These are phyloP conservation scores for Eucalyptus guilfoylei DNA, from an alignment of 345 rosid genomes.

Conservation along the genomic window DNA sequence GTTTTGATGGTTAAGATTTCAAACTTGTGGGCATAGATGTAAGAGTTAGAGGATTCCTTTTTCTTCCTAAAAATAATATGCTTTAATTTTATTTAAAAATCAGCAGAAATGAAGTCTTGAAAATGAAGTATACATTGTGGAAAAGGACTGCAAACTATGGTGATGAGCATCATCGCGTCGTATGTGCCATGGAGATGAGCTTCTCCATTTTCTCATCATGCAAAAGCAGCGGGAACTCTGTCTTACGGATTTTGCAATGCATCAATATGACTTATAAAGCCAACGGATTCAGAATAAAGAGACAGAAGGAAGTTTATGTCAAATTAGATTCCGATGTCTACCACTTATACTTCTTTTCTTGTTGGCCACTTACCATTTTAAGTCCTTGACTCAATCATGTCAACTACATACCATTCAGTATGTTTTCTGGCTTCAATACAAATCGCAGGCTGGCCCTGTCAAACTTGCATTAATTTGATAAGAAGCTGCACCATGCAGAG, in stretches of 20 bases:
- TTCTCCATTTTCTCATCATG: neutral
- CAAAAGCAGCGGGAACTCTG: neutral
- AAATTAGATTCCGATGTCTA: neutral
- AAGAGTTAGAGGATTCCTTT: neutral
- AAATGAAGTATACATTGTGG: neutral
- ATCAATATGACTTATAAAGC: neutral
- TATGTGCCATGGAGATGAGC: neutral
- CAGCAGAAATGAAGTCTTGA: neutral
- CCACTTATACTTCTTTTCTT: neutral
- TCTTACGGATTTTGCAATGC: neutral
- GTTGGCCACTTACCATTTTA: neutral
- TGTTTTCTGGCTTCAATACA: neutral
- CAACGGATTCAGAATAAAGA: neutral
- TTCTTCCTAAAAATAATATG: neutral
- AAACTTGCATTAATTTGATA: neutral
- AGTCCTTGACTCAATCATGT: neutral
- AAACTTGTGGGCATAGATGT: neutral
- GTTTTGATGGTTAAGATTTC: neutral
- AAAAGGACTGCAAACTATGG: neutral
- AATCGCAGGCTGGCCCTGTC: neutral
- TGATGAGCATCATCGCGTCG: neutral
- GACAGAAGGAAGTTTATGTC: neutral
- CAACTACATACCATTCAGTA: neutral
- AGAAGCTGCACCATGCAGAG: neutral
- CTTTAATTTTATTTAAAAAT: no score